Base-by-base conservation (phyloP, 2,329 filamentous ascomycete species). In the Alternaria atra region DNA sequence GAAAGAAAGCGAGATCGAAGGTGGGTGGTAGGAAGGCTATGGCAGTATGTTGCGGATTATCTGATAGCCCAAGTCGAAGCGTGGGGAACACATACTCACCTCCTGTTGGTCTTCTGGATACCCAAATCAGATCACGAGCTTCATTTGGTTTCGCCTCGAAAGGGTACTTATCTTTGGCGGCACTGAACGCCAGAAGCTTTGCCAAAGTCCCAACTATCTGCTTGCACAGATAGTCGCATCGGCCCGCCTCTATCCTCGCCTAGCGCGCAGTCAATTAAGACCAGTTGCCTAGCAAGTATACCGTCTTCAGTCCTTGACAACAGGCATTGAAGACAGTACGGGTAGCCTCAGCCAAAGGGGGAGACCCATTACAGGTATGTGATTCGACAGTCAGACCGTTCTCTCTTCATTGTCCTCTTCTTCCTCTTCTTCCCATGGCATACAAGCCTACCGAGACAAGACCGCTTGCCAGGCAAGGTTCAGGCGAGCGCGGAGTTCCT, bases 251-350 rank as follows among this genome's bases (percentile, higher is more conserved):
- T 27, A 5, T 27, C 43, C 43, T 46, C 43, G 13, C 43, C 50
- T 29, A 29, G 50, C 50, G 50, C 52, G 30, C 52, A 46, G 52
- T 54, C 52, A 54, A 20, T 52, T 32, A 52, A 52, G 50, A 52
- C 50, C 50, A 52, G 50, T 52, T 52, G 50, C 50, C 43, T 30
- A 46, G 43, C 43, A 46, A 46, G 43, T 46, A n/a, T 30, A 46
- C 25, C 25, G 27, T 46, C 43, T 23, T 46, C 43, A 17, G 25
- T 30, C 17, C 50, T 29, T 13, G 37, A 34, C 50, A 52, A 52
- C 37, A 20, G 39, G 37, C 37, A 27, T 52, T 29, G 35, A 52
- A 37, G 39, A 39, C 35, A n/a, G 27, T 29, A 40, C n/a, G 50
- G 37, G 50, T 52, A 52, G 12, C 37, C 50, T 52, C 27, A 35